Evolutionary conservation across 2,329 filamentous ascomycete genomes (phyloP).

Genomic region (Hymenoscyphus salicellus): DNA sequence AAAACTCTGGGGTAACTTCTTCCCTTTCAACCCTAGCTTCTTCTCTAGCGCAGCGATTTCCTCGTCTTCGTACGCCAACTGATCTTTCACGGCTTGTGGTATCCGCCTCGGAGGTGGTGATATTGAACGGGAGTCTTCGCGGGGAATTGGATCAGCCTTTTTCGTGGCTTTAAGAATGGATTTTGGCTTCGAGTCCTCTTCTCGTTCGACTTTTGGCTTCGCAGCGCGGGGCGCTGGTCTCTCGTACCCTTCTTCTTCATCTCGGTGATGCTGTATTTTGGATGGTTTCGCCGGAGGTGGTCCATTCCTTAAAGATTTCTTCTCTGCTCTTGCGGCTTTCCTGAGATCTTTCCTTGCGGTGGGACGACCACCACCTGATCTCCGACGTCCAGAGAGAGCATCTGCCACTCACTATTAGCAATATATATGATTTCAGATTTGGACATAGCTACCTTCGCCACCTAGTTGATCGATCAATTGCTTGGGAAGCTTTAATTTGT

Average conservation of each 20-base stretch:
- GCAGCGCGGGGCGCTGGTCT: neutral
- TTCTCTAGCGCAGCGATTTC: constrained; percentile 86
- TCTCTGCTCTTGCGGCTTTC: constrained; percentile 34
- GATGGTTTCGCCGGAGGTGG: constrained; percentile 29
- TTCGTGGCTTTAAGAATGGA: constrained; percentile 33
- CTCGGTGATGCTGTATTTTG: constrained; percentile 24
- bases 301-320: constrained; percentile 29
- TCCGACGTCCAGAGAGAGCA: constrained; percentile 24
- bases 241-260: neutral
- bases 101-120: constrained; percentile 25
- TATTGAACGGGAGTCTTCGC: constrained; percentile 12
- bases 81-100: constrained; percentile 50
- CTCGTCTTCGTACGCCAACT: constrained; percentile 75
- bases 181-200: constrained; percentile 24
- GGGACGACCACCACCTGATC: constrained; percentile 9
- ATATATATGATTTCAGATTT: neutral
- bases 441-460: constrained; percentile 30
- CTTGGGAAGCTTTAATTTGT: constrained; percentile 43
- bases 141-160: constrained; percentile 19
- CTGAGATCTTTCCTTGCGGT: constrained; percentile 35
- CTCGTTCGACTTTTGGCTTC: constrained; percentile 6
- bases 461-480: constrained; percentile 46
- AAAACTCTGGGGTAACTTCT: constrained; percentile 67
- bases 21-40: constrained; percentile 75
- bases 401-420: constrained; percentile 20